Base-by-base conservation (phyloP, 306 rosid genomes). In the Sesbania bispinosa region DNA sequence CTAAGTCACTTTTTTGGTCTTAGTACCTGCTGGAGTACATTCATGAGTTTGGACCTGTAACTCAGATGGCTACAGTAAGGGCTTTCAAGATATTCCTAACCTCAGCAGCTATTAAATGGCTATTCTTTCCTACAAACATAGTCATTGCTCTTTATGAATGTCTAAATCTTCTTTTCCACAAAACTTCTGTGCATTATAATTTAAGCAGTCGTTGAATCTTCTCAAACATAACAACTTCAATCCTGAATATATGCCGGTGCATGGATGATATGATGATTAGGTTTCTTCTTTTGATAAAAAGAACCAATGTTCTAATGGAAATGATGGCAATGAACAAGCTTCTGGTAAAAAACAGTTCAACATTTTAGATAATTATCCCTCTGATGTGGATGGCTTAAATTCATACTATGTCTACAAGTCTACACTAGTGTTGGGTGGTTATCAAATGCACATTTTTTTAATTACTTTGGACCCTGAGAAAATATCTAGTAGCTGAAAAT, bases 211-310 rank as follows among this genome's bases (percentile, higher is more conserved):
- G 10, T 48, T 55, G 33, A 63, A 51, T n/a, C 74, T 35, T 51
- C 8, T 35, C 11, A 14, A 52, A 67, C 38, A 10, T 33, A 3
- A 8, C 14, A 30, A 65, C 32, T 67, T 57, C 42, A 57, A 57
- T 57, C 47, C 7, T 45, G 62, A 33, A 32, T 45, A 23, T 23
- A 55, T 58, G n/a, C 18, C 30, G 29, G 21, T 19, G 20, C 36
- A 57, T 45, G 57, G 27, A 20, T 32, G 33, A 9, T 45, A 57
- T 11, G 57, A 10, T 46, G 32, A 15, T 35, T 48, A 19, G 21
- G 64, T 39, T 60, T 60, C 55, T 69, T 48, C 36, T 59, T 23
- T 59, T 29, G 21, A 36, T 76, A 52, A 46, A 43, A 16, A 38
- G 35, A 66, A 8, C 62, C 61, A 16, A 4, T 13, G 1, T 27